phyloP scores from a whole-genome alignment of 148 eudicot species.

The Camellia sinensis region DNA sequence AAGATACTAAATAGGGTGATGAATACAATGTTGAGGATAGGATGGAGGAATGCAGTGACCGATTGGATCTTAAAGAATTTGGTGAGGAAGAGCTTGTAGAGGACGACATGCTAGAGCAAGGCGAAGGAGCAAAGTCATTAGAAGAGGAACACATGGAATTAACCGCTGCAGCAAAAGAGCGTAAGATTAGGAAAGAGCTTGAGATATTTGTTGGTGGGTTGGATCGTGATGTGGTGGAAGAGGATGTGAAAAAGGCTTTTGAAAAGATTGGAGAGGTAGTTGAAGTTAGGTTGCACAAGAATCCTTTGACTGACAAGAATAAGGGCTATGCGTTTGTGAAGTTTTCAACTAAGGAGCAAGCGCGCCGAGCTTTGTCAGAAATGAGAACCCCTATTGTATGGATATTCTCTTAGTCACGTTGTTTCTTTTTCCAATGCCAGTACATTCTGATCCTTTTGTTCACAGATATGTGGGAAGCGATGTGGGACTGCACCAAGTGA shows the following conservation, averaged over 20 bases:
- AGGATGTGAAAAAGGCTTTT: conserved; percentile 68
- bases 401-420: neutral
- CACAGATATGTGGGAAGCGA: conserved; percentile 70
- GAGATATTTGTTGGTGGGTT: conserved; percentile 89
- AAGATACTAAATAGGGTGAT: conserved; percentile 24
- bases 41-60: conserved; percentile 42
- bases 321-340: conserved; percentile 85
- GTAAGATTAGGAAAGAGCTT: conserved; percentile 58
- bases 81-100: conserved; percentile 50
- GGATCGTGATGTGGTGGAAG: conserved; percentile 67
- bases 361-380: conserved; percentile 60
- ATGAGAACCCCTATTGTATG: conserved; percentile 82
- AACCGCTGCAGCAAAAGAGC: conserved; percentile 65
- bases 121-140: conserved; percentile 34
- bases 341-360: conserved; percentile 78
- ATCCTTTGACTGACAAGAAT: conserved; percentile 59
- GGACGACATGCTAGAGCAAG: conserved; percentile 40
- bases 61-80: conserved; percentile 44
- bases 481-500: conserved; percentile 80
- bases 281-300: conserved; percentile 64
- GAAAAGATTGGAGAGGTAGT: conserved; percentile 67
- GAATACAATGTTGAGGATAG: conserved; percentile 34
- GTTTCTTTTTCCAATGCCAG: neutral
- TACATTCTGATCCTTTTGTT: conserved; percentile 6
- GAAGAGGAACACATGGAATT: conserved; percentile 57